phyloP scores from a whole-genome alignment of 371 early-diverging fungal species.

The Fennellomyces sp. region DNA sequence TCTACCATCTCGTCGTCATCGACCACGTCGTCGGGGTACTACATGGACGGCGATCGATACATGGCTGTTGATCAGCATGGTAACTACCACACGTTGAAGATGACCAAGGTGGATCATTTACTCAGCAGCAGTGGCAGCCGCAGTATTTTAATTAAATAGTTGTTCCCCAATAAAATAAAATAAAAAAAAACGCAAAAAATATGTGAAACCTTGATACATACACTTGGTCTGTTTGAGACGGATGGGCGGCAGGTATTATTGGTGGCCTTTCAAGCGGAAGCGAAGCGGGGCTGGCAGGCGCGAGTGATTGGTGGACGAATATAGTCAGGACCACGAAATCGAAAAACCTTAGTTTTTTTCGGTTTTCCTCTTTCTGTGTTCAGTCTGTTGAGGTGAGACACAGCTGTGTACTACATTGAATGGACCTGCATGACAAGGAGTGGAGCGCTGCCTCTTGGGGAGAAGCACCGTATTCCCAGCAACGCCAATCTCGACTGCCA shows the following conservation, averaged over 20 bases:
- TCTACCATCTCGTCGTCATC: slow-evolving; percentile 8
- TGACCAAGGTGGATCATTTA: slow-evolving; percentile 22
- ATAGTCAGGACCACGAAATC: neutral
- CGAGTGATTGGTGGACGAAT: no score
- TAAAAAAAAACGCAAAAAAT: no score
- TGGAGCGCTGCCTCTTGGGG: slow-evolving; percentile 19
- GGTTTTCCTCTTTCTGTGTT: neutral
- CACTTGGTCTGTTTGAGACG: neutral
- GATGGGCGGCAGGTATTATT: no score
- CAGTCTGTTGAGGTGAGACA: neutral
- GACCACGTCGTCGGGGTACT: slow-evolving; percentile 16
- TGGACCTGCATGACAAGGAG: slow-evolving; percentile 22
- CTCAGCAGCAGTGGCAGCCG: slow-evolving; percentile 8
- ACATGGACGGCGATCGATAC: slow-evolving; percentile 44
- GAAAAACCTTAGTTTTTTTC: neutral
- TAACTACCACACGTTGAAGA: slow-evolving; percentile 39
- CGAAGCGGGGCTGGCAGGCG: no score
- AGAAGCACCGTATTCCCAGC: slow-evolving; percentile 10
- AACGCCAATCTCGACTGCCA: slow-evolving; percentile 15
- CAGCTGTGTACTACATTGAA: slow-evolving; percentile 11
- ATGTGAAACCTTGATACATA: no score
- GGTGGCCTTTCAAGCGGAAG: no score
- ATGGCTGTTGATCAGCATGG: slow-evolving; percentile 46
- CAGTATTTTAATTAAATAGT: slow-evolving; percentile 6
- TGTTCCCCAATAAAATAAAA: neutral